Conservation (phyloP, 202 grass and related monocot genomes). For the Zizania palustris region DNA sequence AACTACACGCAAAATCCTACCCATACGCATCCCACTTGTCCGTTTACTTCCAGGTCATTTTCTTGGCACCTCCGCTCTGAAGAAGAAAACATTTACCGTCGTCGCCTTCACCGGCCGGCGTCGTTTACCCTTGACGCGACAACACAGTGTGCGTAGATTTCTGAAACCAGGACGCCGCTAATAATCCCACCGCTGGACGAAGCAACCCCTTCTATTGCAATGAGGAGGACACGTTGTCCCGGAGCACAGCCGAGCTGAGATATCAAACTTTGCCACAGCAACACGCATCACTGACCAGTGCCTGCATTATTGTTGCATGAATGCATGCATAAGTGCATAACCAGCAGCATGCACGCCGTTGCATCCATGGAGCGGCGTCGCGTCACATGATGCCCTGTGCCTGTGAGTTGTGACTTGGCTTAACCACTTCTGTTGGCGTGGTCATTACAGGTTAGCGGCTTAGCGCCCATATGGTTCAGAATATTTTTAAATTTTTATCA, state of each 20-base stretch:
- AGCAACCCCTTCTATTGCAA: too few relatives aligned
- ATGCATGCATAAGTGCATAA: too few relatives aligned
- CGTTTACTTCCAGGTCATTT: neutral
- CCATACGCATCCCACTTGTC: neutral
- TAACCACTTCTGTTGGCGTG: neutral
- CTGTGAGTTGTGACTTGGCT: too few relatives aligned
- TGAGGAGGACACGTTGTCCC: constrained; percentile 14
- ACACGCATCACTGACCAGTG: neutral
- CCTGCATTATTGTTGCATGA: neutral
- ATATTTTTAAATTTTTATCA: too few relatives aligned
- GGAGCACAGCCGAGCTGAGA: constrained; percentile 1
- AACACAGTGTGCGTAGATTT: constrained; percentile 12
- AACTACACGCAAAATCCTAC: neutral
- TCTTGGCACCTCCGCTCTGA: neutral
- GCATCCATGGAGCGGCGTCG: neutral
- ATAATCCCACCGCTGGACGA: constrained; percentile 21
- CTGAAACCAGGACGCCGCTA: constrained; percentile 24
- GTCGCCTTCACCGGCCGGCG: constrained; percentile 33
- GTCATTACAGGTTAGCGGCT: neutral
- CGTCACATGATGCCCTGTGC: constrained; percentile 19
- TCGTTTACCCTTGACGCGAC: constrained; percentile 29
- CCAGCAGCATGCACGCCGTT: neutral
- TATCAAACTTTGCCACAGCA: neutral
- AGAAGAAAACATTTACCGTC: neutral
- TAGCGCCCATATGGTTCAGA: too few relatives aligned